A percentile compares a stretch with the other conserved stretches of the same genome.
phyloP scores from a whole-genome alignment of 306 rosid species.

The Inga oerstediana region DNA sequence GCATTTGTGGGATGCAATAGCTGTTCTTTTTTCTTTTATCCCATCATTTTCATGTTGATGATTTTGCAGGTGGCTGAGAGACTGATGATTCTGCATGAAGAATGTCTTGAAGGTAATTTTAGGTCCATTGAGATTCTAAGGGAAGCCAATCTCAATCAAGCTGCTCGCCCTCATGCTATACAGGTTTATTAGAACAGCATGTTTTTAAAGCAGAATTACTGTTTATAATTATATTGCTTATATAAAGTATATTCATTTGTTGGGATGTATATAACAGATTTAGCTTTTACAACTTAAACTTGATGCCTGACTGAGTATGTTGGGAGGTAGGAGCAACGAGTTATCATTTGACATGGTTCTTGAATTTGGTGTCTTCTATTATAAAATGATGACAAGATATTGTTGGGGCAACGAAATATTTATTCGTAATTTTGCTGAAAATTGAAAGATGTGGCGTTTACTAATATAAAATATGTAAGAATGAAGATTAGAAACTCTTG shows the following conservation, averaged over 20 bases:
- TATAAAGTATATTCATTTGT: neutral
- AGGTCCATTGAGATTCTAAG: constrained; percentile 51
- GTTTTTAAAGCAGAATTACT: neutral
- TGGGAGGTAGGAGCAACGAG: neutral
- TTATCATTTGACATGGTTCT: constrained; percentile 6
- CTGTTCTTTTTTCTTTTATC: constrained; percentile 3
- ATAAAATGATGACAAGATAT: too few species aligned
- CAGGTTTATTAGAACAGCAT: constrained; percentile 47
- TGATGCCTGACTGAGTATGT: neutral
- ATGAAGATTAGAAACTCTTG: neutral
- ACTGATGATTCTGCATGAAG: constrained; percentile 51
- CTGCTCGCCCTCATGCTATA: constrained; percentile 41
- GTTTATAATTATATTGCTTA: neutral
- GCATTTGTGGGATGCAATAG: neutral
- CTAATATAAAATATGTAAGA: neutral
- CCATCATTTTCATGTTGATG: neutral
- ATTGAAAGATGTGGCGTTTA: neutral
- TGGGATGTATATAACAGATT: neutral
- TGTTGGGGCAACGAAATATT: too few species aligned
- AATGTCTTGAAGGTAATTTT: constrained; percentile 59
- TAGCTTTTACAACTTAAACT: neutral
- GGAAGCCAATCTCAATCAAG: constrained; percentile 45
- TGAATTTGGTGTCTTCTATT: neutral
- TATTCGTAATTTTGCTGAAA: too few species aligned
- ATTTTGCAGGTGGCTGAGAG: constrained; percentile 51